Percentiles rank a stretch among this genome's conserved stretches.
Evolutionary conservation across 345 rosid species (phyloP).

Genomic region (Turnera subulata): DNA sequence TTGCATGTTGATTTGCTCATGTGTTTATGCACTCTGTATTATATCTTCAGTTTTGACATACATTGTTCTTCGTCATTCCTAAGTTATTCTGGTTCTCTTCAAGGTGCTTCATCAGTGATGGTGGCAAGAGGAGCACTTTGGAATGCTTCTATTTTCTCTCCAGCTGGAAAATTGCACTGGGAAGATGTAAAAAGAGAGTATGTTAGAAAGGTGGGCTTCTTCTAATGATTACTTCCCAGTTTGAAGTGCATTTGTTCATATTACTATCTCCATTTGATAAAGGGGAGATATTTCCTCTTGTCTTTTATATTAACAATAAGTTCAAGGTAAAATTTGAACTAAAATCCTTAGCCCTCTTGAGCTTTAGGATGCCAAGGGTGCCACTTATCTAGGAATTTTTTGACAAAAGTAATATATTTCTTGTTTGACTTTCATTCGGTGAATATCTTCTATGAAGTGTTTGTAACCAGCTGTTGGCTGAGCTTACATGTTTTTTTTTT

Average conservation of each 20-base stretch:
- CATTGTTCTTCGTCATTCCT: background rate
- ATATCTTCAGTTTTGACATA: too few species aligned
- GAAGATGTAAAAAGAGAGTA: conserved; percentile 70
- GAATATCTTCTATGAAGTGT: background rate
- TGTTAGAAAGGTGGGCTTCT: conserved; percentile 57
- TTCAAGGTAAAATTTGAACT: too few species aligned
- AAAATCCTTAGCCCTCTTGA: background rate
- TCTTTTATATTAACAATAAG: too few species aligned
- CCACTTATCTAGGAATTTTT: too few species aligned
- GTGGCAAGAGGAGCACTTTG: conserved; percentile 95
- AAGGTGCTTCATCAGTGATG: conserved; percentile 90
- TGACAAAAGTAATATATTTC: too few species aligned
- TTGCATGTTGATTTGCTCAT: too few species aligned
- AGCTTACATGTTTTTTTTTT: conserved; percentile 13
- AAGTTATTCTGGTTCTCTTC: conserved; percentile 8
- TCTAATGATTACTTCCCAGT: background rate
- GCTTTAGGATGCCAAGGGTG: background rate
- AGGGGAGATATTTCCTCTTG: background rate
- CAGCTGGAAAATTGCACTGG: conserved; percentile 61
- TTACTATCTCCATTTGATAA: background rate
- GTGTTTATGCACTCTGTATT: too few species aligned
- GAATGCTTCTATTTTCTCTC: conserved; percentile 90
- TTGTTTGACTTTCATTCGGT: too few species aligned
- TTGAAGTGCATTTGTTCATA: background rate
- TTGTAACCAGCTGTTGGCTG: background rate